Evolutionary conservation across 768 basidiomycete genomes (phyloP).

Genomic region (Boletales sp.): DNA sequence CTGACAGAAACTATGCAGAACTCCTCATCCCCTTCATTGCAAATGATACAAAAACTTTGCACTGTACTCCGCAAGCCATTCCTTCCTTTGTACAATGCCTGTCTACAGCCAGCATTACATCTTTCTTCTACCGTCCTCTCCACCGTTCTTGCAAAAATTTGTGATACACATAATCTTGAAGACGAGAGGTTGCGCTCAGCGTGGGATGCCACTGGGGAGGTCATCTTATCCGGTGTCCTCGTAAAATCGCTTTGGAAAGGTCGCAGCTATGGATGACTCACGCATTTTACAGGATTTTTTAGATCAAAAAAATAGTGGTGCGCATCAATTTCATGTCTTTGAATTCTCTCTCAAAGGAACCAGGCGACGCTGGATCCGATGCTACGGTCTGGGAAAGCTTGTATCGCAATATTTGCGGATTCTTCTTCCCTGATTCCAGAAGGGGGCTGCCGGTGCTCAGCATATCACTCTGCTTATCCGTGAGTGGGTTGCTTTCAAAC

Average conservation of each 20-base stretch:
- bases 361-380: constrained; percentile 20
- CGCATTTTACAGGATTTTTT: constrained; percentile 17
- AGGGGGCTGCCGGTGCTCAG: constrained; percentile 18
- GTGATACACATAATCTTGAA: constrained; percentile 18
- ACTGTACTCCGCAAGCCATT: constrained; percentile 41
- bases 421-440: constrained; percentile 32
- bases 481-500: constrained; percentile 10
- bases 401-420: constrained; percentile 34
- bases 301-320: constrained; percentile 20
- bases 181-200: constrained; percentile 20
- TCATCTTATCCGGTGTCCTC: constrained; percentile 52
- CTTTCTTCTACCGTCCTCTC: constrained; percentile 41
- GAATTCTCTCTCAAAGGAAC: not conserved
- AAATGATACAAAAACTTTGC: constrained; percentile 36
- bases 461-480: constrained; percentile 22
- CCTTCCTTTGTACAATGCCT: constrained; percentile 41
- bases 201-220: constrained; percentile 47
- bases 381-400: constrained; percentile 24
- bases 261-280: constrained; percentile 11
- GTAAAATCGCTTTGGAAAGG: constrained; percentile 26
- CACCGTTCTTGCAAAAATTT: constrained; percentile 38
- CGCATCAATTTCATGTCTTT: not conserved
- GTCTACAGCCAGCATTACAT: constrained; percentile 37
- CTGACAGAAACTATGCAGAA: constrained; percentile 32
- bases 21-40: constrained; percentile 34